These are phyloP conservation scores for Leccinum boreale DNA, from an alignment of 768 basidiomycete species.

Conservation along the genomic window DNA sequence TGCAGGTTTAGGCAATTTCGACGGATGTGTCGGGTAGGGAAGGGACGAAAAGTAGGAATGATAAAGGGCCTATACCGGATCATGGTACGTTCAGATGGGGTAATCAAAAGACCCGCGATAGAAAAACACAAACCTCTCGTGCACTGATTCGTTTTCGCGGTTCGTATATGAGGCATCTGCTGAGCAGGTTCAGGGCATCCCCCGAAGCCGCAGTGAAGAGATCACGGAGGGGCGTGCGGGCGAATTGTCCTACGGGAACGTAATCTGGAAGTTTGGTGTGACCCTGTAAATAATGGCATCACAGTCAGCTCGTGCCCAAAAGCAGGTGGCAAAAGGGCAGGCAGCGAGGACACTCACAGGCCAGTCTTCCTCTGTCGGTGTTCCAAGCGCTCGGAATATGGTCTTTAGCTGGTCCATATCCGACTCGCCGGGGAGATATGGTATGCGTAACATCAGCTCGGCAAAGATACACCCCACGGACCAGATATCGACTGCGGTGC, in stretches of 20 bases:
- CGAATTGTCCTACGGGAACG: slow-evolving; percentile 80
- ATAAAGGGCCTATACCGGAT: slow-evolving; percentile 59
- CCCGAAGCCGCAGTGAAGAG: slow-evolving; percentile 89
- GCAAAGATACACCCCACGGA: slow-evolving; percentile 98
- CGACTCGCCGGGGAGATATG: slow-evolving; percentile 91
- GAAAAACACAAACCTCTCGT: slow-evolving; percentile 54
- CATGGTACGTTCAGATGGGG: neutral
- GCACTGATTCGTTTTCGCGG: slow-evolving; percentile 80
- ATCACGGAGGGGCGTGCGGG: slow-evolving; percentile 75
- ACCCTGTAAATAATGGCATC: slow-evolving; percentile 49
- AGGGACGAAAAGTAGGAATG: slow-evolving; percentile 87
- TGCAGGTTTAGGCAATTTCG: slow-evolving; percentile 77
- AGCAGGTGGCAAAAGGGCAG: neutral
- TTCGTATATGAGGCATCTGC: slow-evolving; percentile 79
- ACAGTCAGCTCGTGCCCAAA: neutral
- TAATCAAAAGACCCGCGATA: neutral
- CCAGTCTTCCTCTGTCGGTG: slow-evolving; percentile 97
- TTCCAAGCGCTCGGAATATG: slow-evolving; percentile 91
- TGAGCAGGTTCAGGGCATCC: slow-evolving; percentile 80
- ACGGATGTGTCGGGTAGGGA: slow-evolving; percentile 85
- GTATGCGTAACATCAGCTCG: slow-evolving; percentile 93
- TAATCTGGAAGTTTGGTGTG: slow-evolving; percentile 91
- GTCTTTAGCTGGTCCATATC: slow-evolving; percentile 97
- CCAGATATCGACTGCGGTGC: slow-evolving; percentile 93
- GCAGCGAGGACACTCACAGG: slow-evolving; percentile 54